Percentiles rank a stretch among this genome's conserved stretches.
phyloP scores from a whole-genome alignment of 345 rosid species.

The Mallotus nudiflorus region DNA sequence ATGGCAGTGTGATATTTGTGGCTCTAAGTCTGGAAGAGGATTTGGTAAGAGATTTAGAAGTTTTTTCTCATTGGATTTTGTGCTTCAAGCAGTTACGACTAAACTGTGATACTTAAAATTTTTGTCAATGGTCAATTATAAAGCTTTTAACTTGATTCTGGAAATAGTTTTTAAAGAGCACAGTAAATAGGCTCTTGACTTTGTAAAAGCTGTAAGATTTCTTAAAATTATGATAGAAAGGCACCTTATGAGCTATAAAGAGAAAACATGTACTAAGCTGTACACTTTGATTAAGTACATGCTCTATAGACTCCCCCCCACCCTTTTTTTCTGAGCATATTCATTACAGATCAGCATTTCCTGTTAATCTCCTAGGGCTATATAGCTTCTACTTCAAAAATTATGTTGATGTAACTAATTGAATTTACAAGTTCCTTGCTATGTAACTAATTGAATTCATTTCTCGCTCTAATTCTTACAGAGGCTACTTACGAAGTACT shows the following conservation, averaged over 20 bases:
- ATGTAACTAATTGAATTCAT: not conserved
- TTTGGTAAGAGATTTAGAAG: conserved; percentile 66
- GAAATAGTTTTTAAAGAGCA: not conserved
- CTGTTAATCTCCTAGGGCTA: too few species aligned
- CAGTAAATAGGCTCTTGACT: not conserved
- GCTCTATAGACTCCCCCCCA: too few species aligned
- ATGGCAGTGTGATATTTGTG: conserved; percentile 96
- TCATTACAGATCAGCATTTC: too few species aligned
- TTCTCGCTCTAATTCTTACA: conserved; percentile 35
- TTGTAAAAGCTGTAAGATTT: not conserved
- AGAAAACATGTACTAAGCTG: too few species aligned
- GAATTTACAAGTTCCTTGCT: not conserved
- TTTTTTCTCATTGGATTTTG: conserved; percentile 1
- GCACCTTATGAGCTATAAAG: too few species aligned
- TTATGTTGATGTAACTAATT: too few species aligned
- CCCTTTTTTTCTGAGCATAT: too few species aligned
- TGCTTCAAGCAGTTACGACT: not conserved
- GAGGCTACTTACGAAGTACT: conserved; percentile 97
- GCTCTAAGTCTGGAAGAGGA: conserved; percentile 93
- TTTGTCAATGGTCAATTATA: not conserved
- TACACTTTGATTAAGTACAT: too few species aligned
- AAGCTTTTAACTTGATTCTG: not conserved
- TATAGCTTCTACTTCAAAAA: too few species aligned
- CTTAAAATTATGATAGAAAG: too few species aligned
- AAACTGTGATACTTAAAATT: not conserved